Base-by-base conservation (phyloP, 495 filamentous ascomycete species). In the Evansstolkia leycettana region DNA sequence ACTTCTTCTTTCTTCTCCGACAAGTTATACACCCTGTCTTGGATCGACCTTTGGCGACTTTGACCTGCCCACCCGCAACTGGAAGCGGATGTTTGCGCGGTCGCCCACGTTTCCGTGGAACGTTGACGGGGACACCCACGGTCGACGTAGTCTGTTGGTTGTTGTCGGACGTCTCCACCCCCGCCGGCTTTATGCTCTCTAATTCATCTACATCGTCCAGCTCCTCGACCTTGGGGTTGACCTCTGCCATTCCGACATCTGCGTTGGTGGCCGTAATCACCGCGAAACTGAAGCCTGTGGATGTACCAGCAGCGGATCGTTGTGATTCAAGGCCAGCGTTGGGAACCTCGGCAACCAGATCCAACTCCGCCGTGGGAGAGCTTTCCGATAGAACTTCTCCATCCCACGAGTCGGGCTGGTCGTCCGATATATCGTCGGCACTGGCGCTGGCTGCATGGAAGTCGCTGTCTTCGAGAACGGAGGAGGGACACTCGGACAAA, bases 21-120 rank as follows among this genome's bases (percentile, higher is more conserved):
- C 87, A 95, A 32, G 87, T 94, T 38, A 90, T 80, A 58, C 87
- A 94, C 0, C 87, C 87, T 2, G 87, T 94, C 65, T 94, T 94
- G 39, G 85, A 92, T 13, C 87, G 70, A n/a, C 82, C 83, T 47
- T 92, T 90, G 31, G 84, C 76, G 36, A 81, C 55, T 44, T 90
- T 90, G 55, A 66, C 72, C 33, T 66, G 62, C 11, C 56, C 45
- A 13, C 75, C 65, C 5, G 72, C 61, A 20, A 59, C 47, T 5
- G 69, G 67, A 24, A 80, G 62, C 11, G 84, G 85, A 49, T 92
- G 75, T 60, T 93, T 93, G 58, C 87, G 67, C 34, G 87, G 87
- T 15, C 87, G 76, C 15, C 87, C 87, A 51, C 87, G 73, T 61
- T 64, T 65, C 54, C 61, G 61, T 58, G 61, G 61, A 45, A 63